phyloP scores from a whole-genome alignment of 495 filamentous ascomycete genomes.

The Staphylotrichum longicolle region DNA sequence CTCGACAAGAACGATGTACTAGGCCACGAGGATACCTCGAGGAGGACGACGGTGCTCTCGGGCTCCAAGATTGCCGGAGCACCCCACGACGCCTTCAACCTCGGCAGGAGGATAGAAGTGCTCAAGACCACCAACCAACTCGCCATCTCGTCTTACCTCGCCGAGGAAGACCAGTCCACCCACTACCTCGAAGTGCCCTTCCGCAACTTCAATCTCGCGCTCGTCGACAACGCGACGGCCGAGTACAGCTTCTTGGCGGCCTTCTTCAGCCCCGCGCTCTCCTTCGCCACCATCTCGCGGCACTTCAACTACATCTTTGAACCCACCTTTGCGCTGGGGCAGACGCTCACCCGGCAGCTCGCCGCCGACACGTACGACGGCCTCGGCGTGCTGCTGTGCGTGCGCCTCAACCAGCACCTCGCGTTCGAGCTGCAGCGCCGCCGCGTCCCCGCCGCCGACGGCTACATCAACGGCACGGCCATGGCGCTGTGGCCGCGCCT shows the following conservation, averaged over 20 bases:
- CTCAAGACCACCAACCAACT: slow-evolving; percentile 65
- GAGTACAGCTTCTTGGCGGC: slow-evolving; percentile 91
- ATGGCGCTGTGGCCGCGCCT: slow-evolving; percentile 97
- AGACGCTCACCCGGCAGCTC: slow-evolving; percentile 70
- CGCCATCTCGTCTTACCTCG: slow-evolving; percentile 76
- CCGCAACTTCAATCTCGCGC: slow-evolving; percentile 87
- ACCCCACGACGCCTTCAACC: slow-evolving; percentile 80
- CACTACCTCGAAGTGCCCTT: slow-evolving; percentile 90
- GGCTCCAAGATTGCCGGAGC: slow-evolving; percentile 52
- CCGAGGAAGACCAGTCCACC: slow-evolving; percentile 79
- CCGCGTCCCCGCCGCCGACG: slow-evolving; percentile 82
- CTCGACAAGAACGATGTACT: slow-evolving; percentile 84
- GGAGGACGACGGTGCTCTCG: slow-evolving; percentile 53
- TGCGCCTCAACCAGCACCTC: slow-evolving; percentile 89
- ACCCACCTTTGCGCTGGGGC: slow-evolving; percentile 77
- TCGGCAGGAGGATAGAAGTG: slow-evolving; percentile 80
- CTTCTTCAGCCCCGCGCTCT: slow-evolving; percentile 71
- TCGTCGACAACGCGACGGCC: slow-evolving; percentile 90
- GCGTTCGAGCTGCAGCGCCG: slow-evolving; percentile 91
- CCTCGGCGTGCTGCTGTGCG: slow-evolving; percentile 80
- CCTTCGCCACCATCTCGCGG: slow-evolving; percentile 55
- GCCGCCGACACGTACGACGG: slow-evolving; percentile 75
- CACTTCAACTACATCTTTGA: slow-evolving; percentile 81
- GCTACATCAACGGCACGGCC: slow-evolving; percentile 88
- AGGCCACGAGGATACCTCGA: slow-evolving; percentile 68